phyloP scores from a whole-genome alignment of 2,329 filamentous ascomycete species.

The Rutstroemia sp. region DNA sequence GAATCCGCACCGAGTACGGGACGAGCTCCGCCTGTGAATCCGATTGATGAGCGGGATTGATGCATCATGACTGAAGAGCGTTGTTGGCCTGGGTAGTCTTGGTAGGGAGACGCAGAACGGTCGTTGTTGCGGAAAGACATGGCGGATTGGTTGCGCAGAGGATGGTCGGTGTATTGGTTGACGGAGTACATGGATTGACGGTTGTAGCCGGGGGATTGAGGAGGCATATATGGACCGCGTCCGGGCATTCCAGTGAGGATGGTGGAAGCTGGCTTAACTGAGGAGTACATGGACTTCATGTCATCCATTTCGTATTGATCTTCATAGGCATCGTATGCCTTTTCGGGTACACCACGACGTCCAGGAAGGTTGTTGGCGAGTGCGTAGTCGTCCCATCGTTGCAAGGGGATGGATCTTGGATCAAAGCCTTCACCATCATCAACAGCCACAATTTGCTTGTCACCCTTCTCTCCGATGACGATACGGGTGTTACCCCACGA shows the following conservation, averaged over 20 bases:
- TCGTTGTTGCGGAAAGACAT: slow-evolving; percentile 50
- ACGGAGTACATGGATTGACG: slow-evolving; percentile 33
- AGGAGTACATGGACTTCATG: slow-evolving; percentile 93
- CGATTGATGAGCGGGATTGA: slow-evolving; percentile 32
- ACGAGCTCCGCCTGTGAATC: slow-evolving; percentile 39
- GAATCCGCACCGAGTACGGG: slow-evolving; percentile 34
- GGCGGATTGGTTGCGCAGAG: slow-evolving; percentile 58
- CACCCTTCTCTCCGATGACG: slow-evolving; percentile 88
- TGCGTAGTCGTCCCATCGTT: slow-evolving; percentile 97
- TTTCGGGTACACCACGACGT: slow-evolving; percentile 70
- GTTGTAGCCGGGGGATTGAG: slow-evolving; percentile 67
- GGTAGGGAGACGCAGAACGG: slow-evolving; percentile 50
- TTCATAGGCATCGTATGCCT: slow-evolving; percentile 59
- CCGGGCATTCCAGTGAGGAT: slow-evolving; percentile 77
- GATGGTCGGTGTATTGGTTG: slow-evolving; percentile 42
- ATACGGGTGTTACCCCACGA: slow-evolving; percentile 98
- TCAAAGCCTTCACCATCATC: slow-evolving; percentile 82
- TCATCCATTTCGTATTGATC: slow-evolving; percentile 96
- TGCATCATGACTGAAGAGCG: slow-evolving; percentile 33
- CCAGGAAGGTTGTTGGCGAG: slow-evolving; percentile 80
- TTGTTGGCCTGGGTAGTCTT: slow-evolving; percentile 39
- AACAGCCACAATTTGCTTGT: slow-evolving; percentile 81
- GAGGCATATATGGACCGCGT: slow-evolving; percentile 66
- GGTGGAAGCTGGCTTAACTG: slow-evolving; percentile 76
- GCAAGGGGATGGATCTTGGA: slow-evolving; percentile 84